Base-by-base conservation (phyloP, 2,329 filamentous ascomycete species). In the Aureobasidium sp. region DNA sequence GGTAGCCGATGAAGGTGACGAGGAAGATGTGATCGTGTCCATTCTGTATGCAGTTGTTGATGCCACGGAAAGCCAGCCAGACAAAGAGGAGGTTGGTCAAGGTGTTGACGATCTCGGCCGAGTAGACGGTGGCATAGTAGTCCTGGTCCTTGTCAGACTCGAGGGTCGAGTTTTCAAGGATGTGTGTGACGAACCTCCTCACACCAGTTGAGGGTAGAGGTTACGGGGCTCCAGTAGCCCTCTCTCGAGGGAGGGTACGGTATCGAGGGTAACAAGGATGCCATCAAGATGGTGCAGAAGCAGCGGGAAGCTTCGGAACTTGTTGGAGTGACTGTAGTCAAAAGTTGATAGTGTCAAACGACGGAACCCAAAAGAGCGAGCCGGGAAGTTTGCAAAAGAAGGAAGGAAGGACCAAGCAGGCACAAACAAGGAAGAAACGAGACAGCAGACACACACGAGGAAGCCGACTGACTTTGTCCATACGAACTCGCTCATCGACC, bases 11-110 rank as follows among this genome's bases (percentile, higher is more conserved):
- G 66, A 84, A 88, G 33, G 81, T 74, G 61, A 95, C 76, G 53
- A 88, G 70, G 74, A 95, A 95, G 62, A 95, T 86, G 15, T 74
- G 76, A 60, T 90, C 88, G 73, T 96, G 90, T 17, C 80, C 79
- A 73, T 95, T 80, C 64, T 79, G 80, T 40, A 87, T 69, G 71
- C 90, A 95, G 71, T 85, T 90, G 59, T 78, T 75, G 63, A 94
- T 83, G 25, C 92, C 92, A 69, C 86, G 87, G 65, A 84, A 74
- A 8, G 90, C 90, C 21, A 95, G 81, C 72, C 81, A 88, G 67
- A 95, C 79, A 73, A 96, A 96, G 25, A 94, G 76, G 3, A 88
- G 71, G 71, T 96, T 96, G 35, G 90, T 96, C 33, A 92, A 68
- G 3, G 89, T 89, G 70, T 87, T 93, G 69, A 90, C 82, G 47